Evolutionary conservation across 1,139 yeast genomes (phyloP).

Genomic region (Yamadazyma siamensis): DNA sequence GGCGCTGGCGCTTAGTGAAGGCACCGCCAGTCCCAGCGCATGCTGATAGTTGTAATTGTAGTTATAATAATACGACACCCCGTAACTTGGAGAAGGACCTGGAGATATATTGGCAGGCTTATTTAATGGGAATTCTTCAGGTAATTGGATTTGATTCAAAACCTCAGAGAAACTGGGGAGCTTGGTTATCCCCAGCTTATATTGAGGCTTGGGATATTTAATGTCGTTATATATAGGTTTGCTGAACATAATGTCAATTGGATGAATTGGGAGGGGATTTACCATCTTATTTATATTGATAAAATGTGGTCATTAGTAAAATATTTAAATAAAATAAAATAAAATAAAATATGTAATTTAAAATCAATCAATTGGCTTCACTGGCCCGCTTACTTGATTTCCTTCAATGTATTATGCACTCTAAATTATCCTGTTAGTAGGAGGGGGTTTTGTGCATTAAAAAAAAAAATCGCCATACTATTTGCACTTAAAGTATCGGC

Average conservation of each 20-base stretch:
- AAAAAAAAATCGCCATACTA: neutral
- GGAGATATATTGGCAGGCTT: constrained; percentile 5
- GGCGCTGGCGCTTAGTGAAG: constrained; percentile 2
- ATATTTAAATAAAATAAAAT: neutral
- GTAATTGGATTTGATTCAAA: constrained; percentile 34
- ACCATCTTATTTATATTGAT: too few relatives aligned
- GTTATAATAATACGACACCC: constrained; percentile 12
- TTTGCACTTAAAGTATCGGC: neutral
- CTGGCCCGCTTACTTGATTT: too few relatives aligned
- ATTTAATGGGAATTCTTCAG: constrained; percentile 22
- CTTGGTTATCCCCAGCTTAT: constrained; percentile 12
- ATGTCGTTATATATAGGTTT: constrained; percentile 15
- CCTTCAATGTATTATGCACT: too few relatives aligned
- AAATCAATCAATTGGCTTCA: too few relatives aligned
- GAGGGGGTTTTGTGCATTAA: too few relatives aligned
- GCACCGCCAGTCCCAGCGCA: constrained; percentile 1
- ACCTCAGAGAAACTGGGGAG: constrained; percentile 40
- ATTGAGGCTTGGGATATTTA: constrained; percentile 17
- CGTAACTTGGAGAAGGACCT: constrained; percentile 7
- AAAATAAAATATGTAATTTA: neutral
- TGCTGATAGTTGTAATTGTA: constrained; percentile 5
- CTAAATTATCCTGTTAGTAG: too few relatives aligned
- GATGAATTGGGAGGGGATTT: neutral
- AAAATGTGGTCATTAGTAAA: neutral
- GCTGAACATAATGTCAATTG: constrained; percentile 16